Percentiles rank a stretch among this genome's conserved stretches.
Evolutionary conservation across 768 basidiomycete genomes (phyloP).

Genomic region (Lactarius evosmus): DNA sequence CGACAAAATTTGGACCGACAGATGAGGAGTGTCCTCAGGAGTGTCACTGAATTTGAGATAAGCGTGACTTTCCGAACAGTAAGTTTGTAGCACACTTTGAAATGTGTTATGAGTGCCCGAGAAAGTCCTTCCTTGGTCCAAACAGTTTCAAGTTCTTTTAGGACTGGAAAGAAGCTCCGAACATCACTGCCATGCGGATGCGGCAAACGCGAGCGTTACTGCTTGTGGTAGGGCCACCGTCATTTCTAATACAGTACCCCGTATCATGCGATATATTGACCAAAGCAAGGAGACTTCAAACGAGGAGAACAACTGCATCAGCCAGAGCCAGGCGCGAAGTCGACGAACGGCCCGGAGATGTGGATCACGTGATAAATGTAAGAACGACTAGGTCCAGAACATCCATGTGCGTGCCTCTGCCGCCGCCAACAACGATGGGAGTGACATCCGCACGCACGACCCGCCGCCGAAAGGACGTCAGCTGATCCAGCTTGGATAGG

Average conservation of each 20-base stretch:
- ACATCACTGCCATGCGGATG: background rate
- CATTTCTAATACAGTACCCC: background rate
- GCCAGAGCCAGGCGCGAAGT: too few relatives aligned
- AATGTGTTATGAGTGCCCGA: background rate
- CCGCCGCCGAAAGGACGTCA: constrained; percentile 69
- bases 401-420: constrained; percentile 40
- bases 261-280: background rate
- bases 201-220: background rate
- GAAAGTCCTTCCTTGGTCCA: background rate
- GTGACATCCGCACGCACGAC: constrained; percentile 66
- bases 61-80: background rate
- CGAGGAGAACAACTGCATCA: background rate
- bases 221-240: background rate
- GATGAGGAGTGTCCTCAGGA: too few relatives aligned
- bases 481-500: constrained; percentile 92
- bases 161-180: background rate
- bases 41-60: too few relatives aligned
- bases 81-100: background rate
- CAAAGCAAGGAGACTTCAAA: background rate
- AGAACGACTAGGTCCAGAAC: constrained; percentile 82
- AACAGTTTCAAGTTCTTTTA: background rate
- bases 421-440: constrained; percentile 33
- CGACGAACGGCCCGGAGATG: background rate
- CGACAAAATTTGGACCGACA: background rate
- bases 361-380: background rate